A percentile compares a stretch with the other conserved stretches of the same genome.
Evolutionary conservation across 2,329 filamentous ascomycete species (phyloP).

Genomic region (Penicillium griseofulvum): DNA sequence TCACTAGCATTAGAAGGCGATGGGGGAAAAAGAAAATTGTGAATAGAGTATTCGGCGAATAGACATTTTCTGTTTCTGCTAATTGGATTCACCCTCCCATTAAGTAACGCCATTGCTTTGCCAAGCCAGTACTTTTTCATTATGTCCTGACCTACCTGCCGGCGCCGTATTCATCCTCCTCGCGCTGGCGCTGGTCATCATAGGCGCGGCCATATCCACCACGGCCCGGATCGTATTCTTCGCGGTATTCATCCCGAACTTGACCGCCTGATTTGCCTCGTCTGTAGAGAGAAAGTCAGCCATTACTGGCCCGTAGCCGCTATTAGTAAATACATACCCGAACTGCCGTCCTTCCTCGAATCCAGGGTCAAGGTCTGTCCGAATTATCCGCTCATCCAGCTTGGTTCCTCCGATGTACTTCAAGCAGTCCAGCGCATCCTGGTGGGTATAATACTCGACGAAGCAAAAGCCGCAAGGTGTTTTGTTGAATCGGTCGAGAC

Average conservation of each 20-base stretch:
- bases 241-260: conserved; percentile 94
- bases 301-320: not conserved
- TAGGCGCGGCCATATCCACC: conserved; percentile 83
- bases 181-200: conserved; percentile 57
- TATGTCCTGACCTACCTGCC: conserved; percentile 46
- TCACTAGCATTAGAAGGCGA: conserved; percentile 12
- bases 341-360: conserved; percentile 97
- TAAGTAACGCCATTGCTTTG: conserved; percentile 34
- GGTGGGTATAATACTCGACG: conserved; percentile 97
- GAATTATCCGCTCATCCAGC: conserved; percentile 92
- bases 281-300: conserved; percentile 34
- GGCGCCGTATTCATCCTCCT: conserved; percentile 60
- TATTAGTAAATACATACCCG: conserved; percentile 51
- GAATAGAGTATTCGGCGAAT: conserved; percentile 30
- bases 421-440: conserved; percentile 95
- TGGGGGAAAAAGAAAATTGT: conserved; percentile 16
- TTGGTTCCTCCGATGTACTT: conserved; percentile 99
- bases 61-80: conserved; percentile 29
- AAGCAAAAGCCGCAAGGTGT: conserved; percentile 99
- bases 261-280: conserved; percentile 94
- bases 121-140: conserved; percentile 22
- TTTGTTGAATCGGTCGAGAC: conserved; percentile 93
- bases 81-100: conserved; percentile 30
- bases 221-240: conserved; percentile 93
- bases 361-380: conserved; percentile 91